Evolutionary conservation across 1,284 basidiomycete species (phyloP), one percentile per base, ranked within the genome.

Genomic region (Rhodotorula sp.): DNA sequence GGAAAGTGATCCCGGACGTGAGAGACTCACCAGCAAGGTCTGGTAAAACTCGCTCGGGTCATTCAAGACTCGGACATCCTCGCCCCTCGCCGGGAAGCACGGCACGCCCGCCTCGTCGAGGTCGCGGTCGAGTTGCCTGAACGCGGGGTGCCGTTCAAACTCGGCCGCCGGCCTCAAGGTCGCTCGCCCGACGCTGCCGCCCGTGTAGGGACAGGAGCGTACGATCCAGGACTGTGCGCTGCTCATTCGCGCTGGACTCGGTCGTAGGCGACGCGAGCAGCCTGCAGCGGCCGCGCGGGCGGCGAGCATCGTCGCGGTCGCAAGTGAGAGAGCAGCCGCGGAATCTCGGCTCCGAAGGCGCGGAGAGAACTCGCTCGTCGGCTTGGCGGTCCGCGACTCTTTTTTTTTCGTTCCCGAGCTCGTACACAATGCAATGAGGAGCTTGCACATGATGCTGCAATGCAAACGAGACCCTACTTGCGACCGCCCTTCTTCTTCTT

Each of bases 1-100:
- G 21, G 6, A 34, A 8, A 34, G 23, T 5, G 31, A 52, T 54
- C n/a, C 31, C n/a, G 60, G 48, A 8, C 34, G 10, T 49, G 29
- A 65, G 56, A 8, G 29, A 78, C 81, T 65, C 47, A 81, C 83
- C 29, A 85, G 72, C 31, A 86, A 72, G 14, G 78, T 77, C 31
- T 74, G 60, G 69, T 85, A 84, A 75, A 85, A 86, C 58, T 81
- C 77, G 10, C 76, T 72, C 1, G 85, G 85, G 43, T 79, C 79
- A 23, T 78, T 77, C 58, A 85, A 72, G 12, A 85, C 78, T 34
- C 78, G 73, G 46, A 85, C 79, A 71, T 54, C 31, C 23, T 81
- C 79, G 12, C 81, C 82, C 66, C 81, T 67, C 0, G 82, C 79
- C 2, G 79, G 80, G 66, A 85, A 85, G 65, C 80, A 81, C 26